Evolutionary conservation across 306 rosid species (phyloP).

Genomic region (Quercus rubra): DNA sequence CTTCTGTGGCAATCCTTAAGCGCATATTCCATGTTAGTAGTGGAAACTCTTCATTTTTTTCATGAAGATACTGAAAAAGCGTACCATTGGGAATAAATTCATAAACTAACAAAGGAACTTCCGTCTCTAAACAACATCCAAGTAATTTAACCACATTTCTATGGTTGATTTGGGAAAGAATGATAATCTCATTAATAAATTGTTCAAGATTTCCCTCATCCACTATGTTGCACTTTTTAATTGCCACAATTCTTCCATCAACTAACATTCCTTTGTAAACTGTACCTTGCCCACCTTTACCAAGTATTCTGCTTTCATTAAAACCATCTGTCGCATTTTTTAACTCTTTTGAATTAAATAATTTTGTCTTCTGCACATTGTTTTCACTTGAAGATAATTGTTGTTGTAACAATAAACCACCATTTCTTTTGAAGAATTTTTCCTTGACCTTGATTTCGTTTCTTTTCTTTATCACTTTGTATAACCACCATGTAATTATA

Average conservation of each 20-base stretch:
- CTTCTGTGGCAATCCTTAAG: constrained; percentile 24
- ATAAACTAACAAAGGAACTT: constrained; percentile 31
- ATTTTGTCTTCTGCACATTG: constrained; percentile 10
- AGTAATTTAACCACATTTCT: constrained; percentile 37
- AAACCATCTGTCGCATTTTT: constrained; percentile 35
- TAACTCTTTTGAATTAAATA: constrained; percentile 25
- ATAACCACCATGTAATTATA: constrained; percentile 11
- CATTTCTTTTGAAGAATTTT: constrained; percentile 33
- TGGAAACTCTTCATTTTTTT: constrained; percentile 14
- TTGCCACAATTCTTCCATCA: constrained; percentile 31
- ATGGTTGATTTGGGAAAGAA: constrained; percentile 40
- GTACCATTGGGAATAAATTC: constrained; percentile 35
- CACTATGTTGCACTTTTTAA: constrained; percentile 11
- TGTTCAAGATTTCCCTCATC: constrained; percentile 20
- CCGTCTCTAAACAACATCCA: constrained; percentile 33
- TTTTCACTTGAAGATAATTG: constrained; percentile 16
- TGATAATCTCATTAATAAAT: constrained; percentile 29
- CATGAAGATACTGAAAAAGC: constrained; percentile 26
- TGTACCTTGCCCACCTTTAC: constrained; percentile 47
- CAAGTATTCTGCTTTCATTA: constrained; percentile 27
- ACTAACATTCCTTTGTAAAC: constrained; percentile 34
- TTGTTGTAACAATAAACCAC: constrained; percentile 31
- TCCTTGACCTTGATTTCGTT: constrained; percentile 10
- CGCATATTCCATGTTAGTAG: constrained; percentile 33
- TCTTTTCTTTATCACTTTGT: constrained; percentile 10